A percentile compares a stretch with the other conserved stretches of the same genome.
phyloP scores from a whole-genome alignment of 176 grass and related monocot genomes.

The Alloteropsis semialata region DNA sequence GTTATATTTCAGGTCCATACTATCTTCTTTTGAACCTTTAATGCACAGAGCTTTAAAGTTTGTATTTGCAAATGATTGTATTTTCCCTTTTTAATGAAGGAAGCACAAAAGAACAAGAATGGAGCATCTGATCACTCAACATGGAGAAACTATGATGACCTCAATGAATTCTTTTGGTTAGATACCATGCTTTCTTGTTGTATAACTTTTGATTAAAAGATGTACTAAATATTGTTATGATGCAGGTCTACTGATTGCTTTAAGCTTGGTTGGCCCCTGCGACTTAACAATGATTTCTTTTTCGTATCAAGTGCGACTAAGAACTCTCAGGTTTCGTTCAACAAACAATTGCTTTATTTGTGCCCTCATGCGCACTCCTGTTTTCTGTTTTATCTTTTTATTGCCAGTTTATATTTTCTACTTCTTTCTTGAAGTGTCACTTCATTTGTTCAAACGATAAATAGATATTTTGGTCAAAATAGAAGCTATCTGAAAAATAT shows the following conservation, averaged over 20 bases:
- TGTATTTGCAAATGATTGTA: conserved; percentile 15
- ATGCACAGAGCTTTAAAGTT: conserved; percentile 26
- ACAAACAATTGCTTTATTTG: conserved; percentile 1
- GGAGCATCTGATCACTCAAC: conserved; percentile 84
- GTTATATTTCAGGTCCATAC: conserved; percentile 68
- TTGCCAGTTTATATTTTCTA: background rate
- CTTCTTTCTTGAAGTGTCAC: background rate
- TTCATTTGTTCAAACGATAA: background rate
- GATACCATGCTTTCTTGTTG: conserved; percentile 28
- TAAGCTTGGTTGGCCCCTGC: conserved; percentile 97
- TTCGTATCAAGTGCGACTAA: conserved; percentile 38
- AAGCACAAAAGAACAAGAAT: conserved; percentile 83
- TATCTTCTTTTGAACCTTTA: conserved; percentile 23
- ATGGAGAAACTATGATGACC: conserved; percentile 99
- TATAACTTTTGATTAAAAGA: conserved; percentile 9
- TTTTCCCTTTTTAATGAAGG: conserved; percentile 58
- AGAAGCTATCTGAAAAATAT: background rate
- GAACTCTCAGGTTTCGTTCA: conserved; percentile 38
- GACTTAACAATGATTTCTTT: conserved; percentile 79
- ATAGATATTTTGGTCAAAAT: background rate
- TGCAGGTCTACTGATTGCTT: conserved; percentile 92
- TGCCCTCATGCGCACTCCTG: background rate
- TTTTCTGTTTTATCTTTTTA: background rate
- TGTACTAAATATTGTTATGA: conserved; percentile 8
- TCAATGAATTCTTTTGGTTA: conserved; percentile 98